phyloP scores from a whole-genome alignment of 768 basidiomycete genomes.

The Fomitopsis serialis region DNA sequence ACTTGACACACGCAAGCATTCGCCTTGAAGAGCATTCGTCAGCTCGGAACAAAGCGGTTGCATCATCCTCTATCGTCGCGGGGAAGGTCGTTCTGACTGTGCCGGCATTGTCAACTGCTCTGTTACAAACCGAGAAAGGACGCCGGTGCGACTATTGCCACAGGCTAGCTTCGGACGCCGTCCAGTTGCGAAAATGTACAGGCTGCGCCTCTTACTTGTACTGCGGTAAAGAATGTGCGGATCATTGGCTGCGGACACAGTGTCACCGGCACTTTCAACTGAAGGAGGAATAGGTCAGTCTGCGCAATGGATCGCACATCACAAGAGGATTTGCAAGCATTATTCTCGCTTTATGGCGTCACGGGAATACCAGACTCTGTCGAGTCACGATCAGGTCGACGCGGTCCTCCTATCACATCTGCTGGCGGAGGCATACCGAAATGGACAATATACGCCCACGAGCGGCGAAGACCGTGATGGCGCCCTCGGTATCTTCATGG shows the following conservation, averaged over 20 bases:
- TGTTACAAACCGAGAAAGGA: conserved; percentile 55
- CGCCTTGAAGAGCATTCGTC: conserved; percentile 39
- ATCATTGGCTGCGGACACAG: conserved; percentile 1
- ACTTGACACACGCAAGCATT: conserved; percentile 3
- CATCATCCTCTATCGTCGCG: conserved; percentile 30
- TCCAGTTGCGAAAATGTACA: conserved; percentile 48
- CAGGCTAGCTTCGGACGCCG: conserved; percentile 23
- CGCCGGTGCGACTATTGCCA: conserved; percentile 66
- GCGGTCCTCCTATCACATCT: conserved; percentile 61
- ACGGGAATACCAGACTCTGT: conserved; percentile 40
- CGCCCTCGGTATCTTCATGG: conserved; percentile 15
- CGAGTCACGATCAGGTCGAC: conserved; percentile 52
- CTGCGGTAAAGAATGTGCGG: conserved; percentile 61
- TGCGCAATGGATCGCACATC: conserved; percentile 60
- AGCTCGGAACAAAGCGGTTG: conserved; percentile 47
- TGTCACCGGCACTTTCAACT: no score
- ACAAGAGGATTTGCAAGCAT: conserved; percentile 64
- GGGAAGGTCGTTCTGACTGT: conserved; percentile 48
- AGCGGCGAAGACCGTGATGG: not conserved
- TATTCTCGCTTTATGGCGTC: conserved; percentile 45
- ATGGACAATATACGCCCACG: conserved; percentile 4
- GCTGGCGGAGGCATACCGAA: conserved; percentile 33
- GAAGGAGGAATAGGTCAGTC: conserved; percentile 47
- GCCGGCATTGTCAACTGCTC: conserved; percentile 38
- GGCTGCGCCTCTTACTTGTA: conserved; percentile 74